Conservation (phyloP, 2,329 filamentous ascomycete genomes). For the Podosphaera aphanis region DNA sequence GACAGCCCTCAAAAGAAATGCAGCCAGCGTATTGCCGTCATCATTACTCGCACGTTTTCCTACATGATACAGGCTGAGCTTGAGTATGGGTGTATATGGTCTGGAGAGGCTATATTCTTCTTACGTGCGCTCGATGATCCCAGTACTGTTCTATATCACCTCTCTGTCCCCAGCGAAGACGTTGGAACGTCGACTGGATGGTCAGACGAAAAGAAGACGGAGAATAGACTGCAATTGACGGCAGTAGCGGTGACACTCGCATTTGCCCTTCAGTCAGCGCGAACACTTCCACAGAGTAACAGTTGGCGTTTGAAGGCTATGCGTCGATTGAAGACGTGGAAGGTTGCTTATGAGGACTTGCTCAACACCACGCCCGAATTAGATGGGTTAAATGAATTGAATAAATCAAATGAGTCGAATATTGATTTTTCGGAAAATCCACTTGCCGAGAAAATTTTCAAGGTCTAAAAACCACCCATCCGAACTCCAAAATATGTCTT, state of each 20-base stretch:
- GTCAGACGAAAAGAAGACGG: neutral
- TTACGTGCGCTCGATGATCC: neutral
- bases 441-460: too few relatives aligned
- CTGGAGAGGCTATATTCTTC: neutral
- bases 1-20: neutral
- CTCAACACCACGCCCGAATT: too few relatives aligned
- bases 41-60: slow-evolving; percentile 1
- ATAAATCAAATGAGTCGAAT: too few relatives aligned
- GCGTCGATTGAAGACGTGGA: too few relatives aligned
- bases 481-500: too few relatives aligned
- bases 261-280: neutral
- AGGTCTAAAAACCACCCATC: too few relatives aligned
- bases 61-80: slow-evolving; percentile 1
- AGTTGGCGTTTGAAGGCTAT: too few relatives aligned
- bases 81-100: slow-evolving; percentile 1
- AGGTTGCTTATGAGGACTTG: too few relatives aligned
- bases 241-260: neutral
- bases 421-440: too few relatives aligned
- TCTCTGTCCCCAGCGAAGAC: neutral
- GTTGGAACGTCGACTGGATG: neutral
- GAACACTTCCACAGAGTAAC: too few relatives aligned
- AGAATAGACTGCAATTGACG: neutral
- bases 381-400: too few relatives aligned
- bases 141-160: neutral
- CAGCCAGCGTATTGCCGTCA: neutral